Conservation (phyloP, 768 basidiomycete species). For the Fistulinella prunicolor region DNA sequence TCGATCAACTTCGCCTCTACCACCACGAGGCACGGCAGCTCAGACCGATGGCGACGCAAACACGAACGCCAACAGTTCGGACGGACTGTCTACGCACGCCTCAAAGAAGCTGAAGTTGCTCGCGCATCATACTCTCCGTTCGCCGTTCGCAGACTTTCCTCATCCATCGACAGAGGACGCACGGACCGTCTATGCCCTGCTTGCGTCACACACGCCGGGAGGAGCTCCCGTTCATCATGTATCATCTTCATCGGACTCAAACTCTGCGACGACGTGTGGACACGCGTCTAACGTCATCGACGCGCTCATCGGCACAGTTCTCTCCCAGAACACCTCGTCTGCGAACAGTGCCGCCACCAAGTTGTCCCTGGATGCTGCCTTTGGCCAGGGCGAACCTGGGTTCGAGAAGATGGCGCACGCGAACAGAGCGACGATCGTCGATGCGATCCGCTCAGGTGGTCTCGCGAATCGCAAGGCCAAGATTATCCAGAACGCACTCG, state of each 20-base stretch:
- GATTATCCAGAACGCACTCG: slow-evolving; percentile 49
- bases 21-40: neutral
- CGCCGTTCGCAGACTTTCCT: slow-evolving; percentile 46
- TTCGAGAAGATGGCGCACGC: slow-evolving; percentile 49
- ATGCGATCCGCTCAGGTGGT: slow-evolving; percentile 52
- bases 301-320: slow-evolving; percentile 53
- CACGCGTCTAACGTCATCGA: slow-evolving; percentile 54
- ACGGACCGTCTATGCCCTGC: slow-evolving; percentile 38
- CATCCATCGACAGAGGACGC: slow-evolving; percentile 46
- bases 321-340: slow-evolving; percentile 58
- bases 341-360: slow-evolving; percentile 52
- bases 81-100: slow-evolving; percentile 15
- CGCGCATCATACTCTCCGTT: slow-evolving; percentile 37
- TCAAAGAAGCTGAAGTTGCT: slow-evolving; percentile 52
- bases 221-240: slow-evolving; percentile 27
- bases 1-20: slow-evolving; percentile 7
- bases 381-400: slow-evolving; percentile 44
- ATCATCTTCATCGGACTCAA: slow-evolving; percentile 14
- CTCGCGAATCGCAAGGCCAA: slow-evolving; percentile 59
- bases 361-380: slow-evolving; percentile 41
- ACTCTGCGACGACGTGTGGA: slow-evolving; percentile 45
- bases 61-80: neutral
- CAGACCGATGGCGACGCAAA: neutral
- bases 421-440: slow-evolving; percentile 40
- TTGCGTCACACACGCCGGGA: slow-evolving; percentile 38